These are phyloP conservation scores for Sphaerosporella brunnea DNA, from an alignment of 495 filamentous ascomycete genomes.

Conservation along the genomic window DNA sequence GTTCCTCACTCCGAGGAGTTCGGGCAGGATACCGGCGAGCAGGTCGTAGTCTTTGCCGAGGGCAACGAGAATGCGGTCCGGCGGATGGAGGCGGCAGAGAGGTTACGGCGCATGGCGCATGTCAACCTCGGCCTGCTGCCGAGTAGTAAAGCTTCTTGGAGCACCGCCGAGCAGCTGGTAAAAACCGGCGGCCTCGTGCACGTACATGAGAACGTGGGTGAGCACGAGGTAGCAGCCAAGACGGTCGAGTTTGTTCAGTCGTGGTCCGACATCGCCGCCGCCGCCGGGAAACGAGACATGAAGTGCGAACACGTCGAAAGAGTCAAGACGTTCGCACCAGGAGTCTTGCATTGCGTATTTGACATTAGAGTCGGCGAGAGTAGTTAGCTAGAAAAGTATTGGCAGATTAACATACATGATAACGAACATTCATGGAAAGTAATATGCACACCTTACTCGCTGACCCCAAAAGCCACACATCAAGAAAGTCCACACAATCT, in stretches of 20 bases:
- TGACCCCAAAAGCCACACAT: too few relatives aligned
- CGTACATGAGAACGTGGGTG: constrained; percentile 69
- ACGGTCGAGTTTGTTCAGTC: constrained; percentile 21
- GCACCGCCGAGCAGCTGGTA: constrained; percentile 42
- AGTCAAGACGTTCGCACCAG: constrained; percentile 87
- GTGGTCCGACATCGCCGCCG: constrained; percentile 5
- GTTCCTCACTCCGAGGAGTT: constrained; percentile 27
- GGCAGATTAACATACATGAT: too few relatives aligned
- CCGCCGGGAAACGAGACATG: constrained; percentile 20
- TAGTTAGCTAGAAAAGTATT: too few relatives aligned
- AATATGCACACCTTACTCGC: too few relatives aligned
- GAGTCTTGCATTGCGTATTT: constrained; percentile 73
- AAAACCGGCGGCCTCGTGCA: constrained; percentile 48
- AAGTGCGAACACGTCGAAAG: constrained; percentile 52
- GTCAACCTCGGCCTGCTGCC: constrained; percentile 74
- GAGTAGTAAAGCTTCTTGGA: constrained; percentile 46
- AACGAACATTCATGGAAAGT: too few relatives aligned
- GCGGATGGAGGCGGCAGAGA: constrained; percentile 28
- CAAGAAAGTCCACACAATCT: too few relatives aligned
- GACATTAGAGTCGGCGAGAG: constrained; percentile 58
- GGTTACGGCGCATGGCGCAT: constrained; percentile 37
- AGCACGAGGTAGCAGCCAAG: constrained; percentile 35
- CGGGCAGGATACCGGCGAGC: constrained; percentile 17
- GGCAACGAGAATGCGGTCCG: constrained; percentile 41
- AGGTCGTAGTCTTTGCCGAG: constrained; percentile 50